Evolutionary conservation across 768 basidiomycete genomes (phyloP), one percentile per base, ranked within the genome.

Genomic region (Naganishia vaughanmartiniae): DNA sequence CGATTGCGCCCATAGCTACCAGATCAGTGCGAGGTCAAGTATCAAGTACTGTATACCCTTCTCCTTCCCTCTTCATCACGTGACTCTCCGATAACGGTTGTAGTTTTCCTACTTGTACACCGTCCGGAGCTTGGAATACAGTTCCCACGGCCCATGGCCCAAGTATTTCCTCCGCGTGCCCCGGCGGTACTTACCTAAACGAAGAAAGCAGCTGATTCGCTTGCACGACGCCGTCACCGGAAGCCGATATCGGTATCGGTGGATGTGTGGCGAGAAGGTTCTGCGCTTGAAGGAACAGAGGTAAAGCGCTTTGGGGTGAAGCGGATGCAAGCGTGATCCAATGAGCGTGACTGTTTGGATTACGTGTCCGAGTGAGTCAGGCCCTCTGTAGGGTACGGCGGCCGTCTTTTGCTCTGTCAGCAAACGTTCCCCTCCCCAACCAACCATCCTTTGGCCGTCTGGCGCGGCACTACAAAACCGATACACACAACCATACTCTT

Each of bases 131-230:
- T 24, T 51, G 19, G 21, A 26, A 7, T 51, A 51, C 48, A 51
- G 48, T 12, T 51, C 42, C 48, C 48, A n/a, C 48, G n/a, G n/a
- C 12, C 48, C 6, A 4, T 12, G 21, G 48, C 48, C n/a, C 48
- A 51, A 15, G 48, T 51, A n/a, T n/a, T 26, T 51, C 24, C n/a
- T 26, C 48, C 24, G 48, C 12, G 24, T 51, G n/a, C 30, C 57
- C n/a, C 57, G 57, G 57, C 57, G 57, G 57, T 33, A 56, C 30
- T 54, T 24, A 30, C 55, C 28, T 31, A 31, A 56, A 39, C 34
- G 31, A 15, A 36, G 33, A 19, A 21, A 58, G 57, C 57, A 58
- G 57, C 57, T 58, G 57, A 58, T 58, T 58, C 57, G 57, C 57
- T 36, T 58, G 34, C 17, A 17, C 34, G 33, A 7, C 9, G 55